A percentile compares a stretch with the other conserved stretches of the same genome.
phyloP scores from a whole-genome alignment of 441 rosid species.

The Gossypium gossypioides region DNA sequence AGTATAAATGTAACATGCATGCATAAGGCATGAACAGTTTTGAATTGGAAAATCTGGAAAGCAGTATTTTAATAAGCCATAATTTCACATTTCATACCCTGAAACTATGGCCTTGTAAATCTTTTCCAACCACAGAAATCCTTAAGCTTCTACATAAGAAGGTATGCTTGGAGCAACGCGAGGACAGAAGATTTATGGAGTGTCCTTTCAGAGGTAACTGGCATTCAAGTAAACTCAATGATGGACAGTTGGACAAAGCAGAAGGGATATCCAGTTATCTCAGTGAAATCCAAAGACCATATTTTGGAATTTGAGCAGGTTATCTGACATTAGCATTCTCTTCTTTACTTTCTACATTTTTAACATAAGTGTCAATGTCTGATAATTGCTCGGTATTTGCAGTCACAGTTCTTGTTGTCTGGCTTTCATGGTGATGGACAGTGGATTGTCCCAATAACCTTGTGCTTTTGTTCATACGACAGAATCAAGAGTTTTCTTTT shows the following conservation, averaged over 20 bases:
- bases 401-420: slow-evolving; percentile 77
- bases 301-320: slow-evolving; percentile 88
- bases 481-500: slow-evolving; percentile 52
- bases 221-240: slow-evolving; percentile 76
- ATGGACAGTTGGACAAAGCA: slow-evolving; percentile 92
- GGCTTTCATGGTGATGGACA: slow-evolving; percentile 77
- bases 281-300: slow-evolving; percentile 51
- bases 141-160: slow-evolving; percentile 72
- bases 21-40: not conserved
- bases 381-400: slow-evolving; percentile 14
- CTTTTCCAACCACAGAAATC: slow-evolving; percentile 46
- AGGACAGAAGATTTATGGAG: slow-evolving; percentile 90
- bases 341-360: not conserved
- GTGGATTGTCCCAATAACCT: slow-evolving; percentile 88
- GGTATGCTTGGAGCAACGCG: slow-evolving; percentile 66
- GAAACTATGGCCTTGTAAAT: not conserved
- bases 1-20: not conserved
- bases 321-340: not conserved
- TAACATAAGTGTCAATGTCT: not conserved
- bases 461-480: slow-evolving; percentile 69
- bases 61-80: not conserved
- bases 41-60: not conserved
- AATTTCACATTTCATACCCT: not conserved
- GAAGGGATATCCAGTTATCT: slow-evolving; percentile 80
- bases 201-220: slow-evolving; percentile 72